Evolutionary conservation across 1,284 basidiomycete species (phyloP), one percentile per base, ranked within the genome.

Genomic region (Sutorius eximius): DNA sequence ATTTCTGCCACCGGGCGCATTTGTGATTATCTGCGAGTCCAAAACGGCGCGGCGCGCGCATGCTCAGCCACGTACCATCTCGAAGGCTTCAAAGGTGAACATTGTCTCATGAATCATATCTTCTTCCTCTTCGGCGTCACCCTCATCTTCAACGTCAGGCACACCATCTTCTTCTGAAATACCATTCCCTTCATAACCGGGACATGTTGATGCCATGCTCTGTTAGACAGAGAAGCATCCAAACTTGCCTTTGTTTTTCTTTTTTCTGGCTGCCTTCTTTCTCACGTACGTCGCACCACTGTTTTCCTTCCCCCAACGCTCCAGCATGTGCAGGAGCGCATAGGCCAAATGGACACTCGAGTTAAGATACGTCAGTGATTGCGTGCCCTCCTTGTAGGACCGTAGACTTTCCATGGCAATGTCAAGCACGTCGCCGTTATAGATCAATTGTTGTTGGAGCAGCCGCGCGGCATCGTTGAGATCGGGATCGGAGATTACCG

Each of bases 361-460:
- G 64, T 95, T 89, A 49, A 98, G 82, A 73, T 93, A 97, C 9
- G 86, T 77, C 45, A 86, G 72, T 20, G 80, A 82, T 67, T 87
- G 86, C 15, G 80, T 84, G 62, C 86, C 84, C 70, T 87, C 81
- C 64, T 87, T 90, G 77, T 93, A 96, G 33, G 78, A 75, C 41
- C 82, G 78, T 51, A 97, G 71, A 51, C 89, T 86, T 27, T 89
- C 85, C 40, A 94, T 75, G 0, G 93, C 82, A 22, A 94, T 83
- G 64, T 97, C 94, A 45, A 98, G 83, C 16, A 95, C 86, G 60
- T 95, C 92, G 34, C 91, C 93, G 64, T 95, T 94, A 75, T 97
- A 98, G 64, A 97, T 88, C 38, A 98, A 75, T 70, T 95, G 91
- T 62, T 93, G 85, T 64, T 93, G 91, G 3, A 98, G 77, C 13